Percentiles rank a stretch among this genome's conserved stretches.
These are phyloP conservation scores for Phytophthora tentaculata DNA, from an alignment of 352 stramenopile genomes.

Conservation along the genomic window DNA sequence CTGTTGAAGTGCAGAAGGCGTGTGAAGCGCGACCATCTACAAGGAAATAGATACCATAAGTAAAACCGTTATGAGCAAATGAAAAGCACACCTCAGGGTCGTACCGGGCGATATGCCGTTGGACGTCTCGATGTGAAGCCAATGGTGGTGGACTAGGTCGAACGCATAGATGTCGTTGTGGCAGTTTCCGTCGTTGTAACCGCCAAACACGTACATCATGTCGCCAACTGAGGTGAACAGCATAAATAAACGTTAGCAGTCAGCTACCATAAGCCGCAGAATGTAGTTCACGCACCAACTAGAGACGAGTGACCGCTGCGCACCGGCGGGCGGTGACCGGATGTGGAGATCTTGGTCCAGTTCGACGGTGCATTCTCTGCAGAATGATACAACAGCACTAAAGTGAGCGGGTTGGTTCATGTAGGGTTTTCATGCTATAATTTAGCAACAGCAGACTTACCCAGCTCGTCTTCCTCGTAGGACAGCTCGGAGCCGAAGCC, in stretches of 20 bases:
- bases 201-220: constrained; percentile 85
- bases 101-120: constrained; percentile 77
- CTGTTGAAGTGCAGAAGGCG: constrained; percentile 74
- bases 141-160: constrained; percentile 80
- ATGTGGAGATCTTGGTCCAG: constrained; percentile 81
- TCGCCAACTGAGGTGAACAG: constrained; percentile 53
- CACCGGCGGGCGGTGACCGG: constrained; percentile 68
- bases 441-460: constrained; percentile 22
- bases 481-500: constrained; percentile 69
- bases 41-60: constrained; percentile 3
- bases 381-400: constrained; percentile 1
- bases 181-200: constrained; percentile 88
- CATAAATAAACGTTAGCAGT: constrained; percentile 9
- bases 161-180: constrained; percentile 89
- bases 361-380: constrained; percentile 62
- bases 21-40: constrained; percentile 77
- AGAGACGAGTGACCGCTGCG: constrained; percentile 83
- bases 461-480: constrained; percentile 68
- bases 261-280: neutral
- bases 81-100: neutral
- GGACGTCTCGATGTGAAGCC: constrained; percentile 74
- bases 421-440: too few species aligned
- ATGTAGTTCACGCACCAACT: constrained; percentile 51
- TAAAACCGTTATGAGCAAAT: constrained; percentile 5
- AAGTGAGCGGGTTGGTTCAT: neutral